These are phyloP conservation scores for Astrothelium macrocarpum DNA, from an alignment of 495 filamentous ascomycete genomes.

Conservation along the genomic window DNA sequence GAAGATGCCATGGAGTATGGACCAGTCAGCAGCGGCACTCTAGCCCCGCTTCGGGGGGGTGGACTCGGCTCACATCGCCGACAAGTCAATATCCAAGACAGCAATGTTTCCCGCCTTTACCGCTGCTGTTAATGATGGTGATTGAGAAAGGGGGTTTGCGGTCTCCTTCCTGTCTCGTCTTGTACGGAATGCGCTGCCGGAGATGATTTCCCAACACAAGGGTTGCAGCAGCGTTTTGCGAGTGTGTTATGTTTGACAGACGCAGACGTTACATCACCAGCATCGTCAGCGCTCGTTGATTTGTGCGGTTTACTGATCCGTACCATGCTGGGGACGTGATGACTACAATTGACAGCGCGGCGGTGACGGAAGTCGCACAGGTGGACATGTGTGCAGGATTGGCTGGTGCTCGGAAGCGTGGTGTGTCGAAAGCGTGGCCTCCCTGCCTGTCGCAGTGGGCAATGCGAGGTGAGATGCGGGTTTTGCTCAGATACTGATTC, in stretches of 20 bases:
- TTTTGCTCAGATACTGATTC: not conserved
- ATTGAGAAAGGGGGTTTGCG: not conserved
- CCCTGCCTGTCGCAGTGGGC: not conserved
- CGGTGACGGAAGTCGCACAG: not conserved
- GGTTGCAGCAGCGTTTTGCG: not conserved
- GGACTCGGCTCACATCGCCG: not conserved
- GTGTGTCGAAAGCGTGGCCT: not conserved
- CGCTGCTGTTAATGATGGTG: not conserved
- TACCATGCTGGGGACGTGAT: not conserved
- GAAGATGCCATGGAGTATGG: not conserved
- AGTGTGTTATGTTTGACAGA: constrained; percentile 1
- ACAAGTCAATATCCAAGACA: not conserved
- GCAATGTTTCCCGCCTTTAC: constrained; percentile 1
- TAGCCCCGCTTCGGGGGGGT: not conserved
- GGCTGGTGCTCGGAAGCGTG: not conserved
- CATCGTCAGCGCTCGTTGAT: not conserved
- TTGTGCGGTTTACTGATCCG: not conserved
- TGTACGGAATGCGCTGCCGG: constrained; percentile 4
- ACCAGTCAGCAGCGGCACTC: not conserved
- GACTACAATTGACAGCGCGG: not conserved
- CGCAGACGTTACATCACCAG: not conserved
- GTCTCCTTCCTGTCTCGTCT: constrained; percentile 1
- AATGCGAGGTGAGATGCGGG: not conserved
- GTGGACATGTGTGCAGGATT: not conserved
- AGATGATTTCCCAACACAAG: not conserved